Conservation (phyloP, 495 filamentous ascomycete genomes). For the Staphylotrichum tortipilum region DNA sequence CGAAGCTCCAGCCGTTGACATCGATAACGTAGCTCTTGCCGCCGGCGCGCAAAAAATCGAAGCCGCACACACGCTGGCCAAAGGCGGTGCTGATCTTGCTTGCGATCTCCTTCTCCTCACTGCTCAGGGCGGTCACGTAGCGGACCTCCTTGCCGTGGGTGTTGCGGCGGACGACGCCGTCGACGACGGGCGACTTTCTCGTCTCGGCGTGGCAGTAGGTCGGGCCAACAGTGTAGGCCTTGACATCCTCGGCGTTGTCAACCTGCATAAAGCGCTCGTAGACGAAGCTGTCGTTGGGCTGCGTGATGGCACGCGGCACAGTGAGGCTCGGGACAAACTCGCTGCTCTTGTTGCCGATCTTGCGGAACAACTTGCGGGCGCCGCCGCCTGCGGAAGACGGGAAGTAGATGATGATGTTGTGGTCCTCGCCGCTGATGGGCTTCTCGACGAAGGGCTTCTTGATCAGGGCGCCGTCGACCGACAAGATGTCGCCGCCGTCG, state of each 20-base stretch:
- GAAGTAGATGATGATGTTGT: conserved; percentile 98
- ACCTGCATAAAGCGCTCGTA: conserved; percentile 96
- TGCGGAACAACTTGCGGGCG: conserved; percentile 85
- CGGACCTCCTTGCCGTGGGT: conserved; percentile 95
- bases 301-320: conserved; percentile 70
- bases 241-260: conserved; percentile 95
- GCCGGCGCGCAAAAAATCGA: conserved; percentile 81
- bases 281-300: conserved; percentile 72
- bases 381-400: conserved; percentile 77
- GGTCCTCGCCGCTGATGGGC: conserved; percentile 94
- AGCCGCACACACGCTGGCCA: conserved; percentile 91
- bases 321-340: conserved; percentile 72
- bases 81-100: conserved; percentile 85
- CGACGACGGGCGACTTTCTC: conserved; percentile 91
- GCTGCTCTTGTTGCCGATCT: conserved; percentile 96
- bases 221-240: conserved; percentile 94
- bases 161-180: conserved; percentile 90
- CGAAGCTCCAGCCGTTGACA: conserved; percentile 99
- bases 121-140: conserved; percentile 76
- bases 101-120: conserved; percentile 78
- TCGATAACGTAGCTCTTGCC: conserved; percentile 96
- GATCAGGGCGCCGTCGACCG: conserved; percentile 73
- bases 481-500: conserved; percentile 78
- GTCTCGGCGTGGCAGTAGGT: conserved; percentile 95
- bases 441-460: conserved; percentile 98